These are phyloP conservation scores for Melanomma pulvis-pyrius DNA, from an alignment of 495 filamentous ascomycete species.

Conservation along the genomic window DNA sequence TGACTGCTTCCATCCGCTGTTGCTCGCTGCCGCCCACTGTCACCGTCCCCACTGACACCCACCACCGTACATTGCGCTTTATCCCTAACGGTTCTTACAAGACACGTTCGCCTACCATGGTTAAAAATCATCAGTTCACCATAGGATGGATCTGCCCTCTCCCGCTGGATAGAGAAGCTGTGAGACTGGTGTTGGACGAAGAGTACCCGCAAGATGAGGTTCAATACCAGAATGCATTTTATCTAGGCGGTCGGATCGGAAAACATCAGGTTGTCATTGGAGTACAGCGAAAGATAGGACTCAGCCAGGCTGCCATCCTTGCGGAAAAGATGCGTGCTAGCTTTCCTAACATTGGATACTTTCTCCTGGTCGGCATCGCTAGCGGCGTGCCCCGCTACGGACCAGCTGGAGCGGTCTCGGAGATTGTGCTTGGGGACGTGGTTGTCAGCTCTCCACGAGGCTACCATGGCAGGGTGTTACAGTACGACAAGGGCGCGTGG, in stretches of 20 bases:
- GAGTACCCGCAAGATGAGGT: slow-evolving; percentile 16
- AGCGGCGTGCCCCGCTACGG: slow-evolving; percentile 15
- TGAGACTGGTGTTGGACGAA: slow-evolving; percentile 11
- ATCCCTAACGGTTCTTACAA: background rate
- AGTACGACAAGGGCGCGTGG: slow-evolving; percentile 21
- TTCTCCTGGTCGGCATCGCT: slow-evolving; percentile 18
- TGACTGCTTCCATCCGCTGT: too few species aligned
- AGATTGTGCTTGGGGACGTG: slow-evolving; percentile 23
- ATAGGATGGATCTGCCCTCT: slow-evolving; percentile 21
- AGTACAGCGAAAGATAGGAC: slow-evolving; percentile 10
- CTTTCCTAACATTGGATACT: slow-evolving; percentile 18
- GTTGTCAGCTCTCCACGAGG: slow-evolving; percentile 17
- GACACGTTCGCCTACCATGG: slow-evolving; percentile 1
- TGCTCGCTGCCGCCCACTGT: background rate
- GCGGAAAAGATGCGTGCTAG: slow-evolving; percentile 21
- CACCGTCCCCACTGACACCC: background rate
- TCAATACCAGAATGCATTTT: slow-evolving; percentile 14
- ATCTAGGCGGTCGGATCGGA: slow-evolving; percentile 19
- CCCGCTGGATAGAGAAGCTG: slow-evolving; percentile 14
- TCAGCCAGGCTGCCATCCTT: slow-evolving; percentile 10
- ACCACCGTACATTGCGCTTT: background rate
- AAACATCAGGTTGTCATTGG: slow-evolving; percentile 21
- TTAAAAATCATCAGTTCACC: slow-evolving; percentile 11
- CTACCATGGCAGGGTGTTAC: slow-evolving; percentile 18
- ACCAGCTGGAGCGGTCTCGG: slow-evolving; percentile 10